These are phyloP conservation scores for Phytophthora syringae DNA, from an alignment of 352 stramenopile genomes.

Conservation along the genomic window DNA sequence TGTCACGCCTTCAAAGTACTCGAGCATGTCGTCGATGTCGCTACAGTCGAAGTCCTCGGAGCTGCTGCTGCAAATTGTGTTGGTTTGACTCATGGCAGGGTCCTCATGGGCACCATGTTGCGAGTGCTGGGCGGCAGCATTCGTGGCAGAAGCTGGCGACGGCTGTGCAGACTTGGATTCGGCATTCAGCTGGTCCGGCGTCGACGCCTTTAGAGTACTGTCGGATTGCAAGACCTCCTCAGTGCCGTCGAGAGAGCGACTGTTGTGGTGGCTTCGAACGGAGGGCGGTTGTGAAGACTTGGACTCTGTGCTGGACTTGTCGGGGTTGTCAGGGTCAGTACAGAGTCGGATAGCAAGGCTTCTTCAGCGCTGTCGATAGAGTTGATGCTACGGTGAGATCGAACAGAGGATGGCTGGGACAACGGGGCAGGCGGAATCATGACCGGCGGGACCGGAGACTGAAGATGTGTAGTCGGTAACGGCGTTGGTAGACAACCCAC, in stretches of 20 bases:
- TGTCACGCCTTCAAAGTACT: slow-evolving; percentile 76
- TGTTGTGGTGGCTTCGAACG: slow-evolving; percentile 18
- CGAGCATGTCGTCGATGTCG: slow-evolving; percentile 78
- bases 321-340: slow-evolving; percentile 24
- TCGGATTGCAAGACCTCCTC: slow-evolving; percentile 27
- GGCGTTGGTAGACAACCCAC: slow-evolving; percentile 22
- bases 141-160: slow-evolving; percentile 1
- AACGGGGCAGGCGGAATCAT: too few species aligned
- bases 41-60: slow-evolving; percentile 42
- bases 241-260: slow-evolving; percentile 1
- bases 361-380: slow-evolving; percentile 16
- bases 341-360: slow-evolving; percentile 27
- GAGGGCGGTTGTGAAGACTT: slow-evolving; percentile 14
- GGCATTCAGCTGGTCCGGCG: slow-evolving; percentile 10
- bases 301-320: slow-evolving; percentile 13
- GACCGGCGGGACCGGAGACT: slow-evolving; percentile 31
- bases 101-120: slow-evolving; percentile 5
- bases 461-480: slow-evolving; percentile 23
- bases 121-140: neutral
- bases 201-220: slow-evolving; percentile 22
- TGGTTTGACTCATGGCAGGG: slow-evolving; percentile 6
- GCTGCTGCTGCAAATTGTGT: slow-evolving; percentile 34
- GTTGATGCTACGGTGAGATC: slow-evolving; percentile 11
- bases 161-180: slow-evolving; percentile 10
- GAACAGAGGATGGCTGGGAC: slow-evolving; percentile 9